Evolutionary conservation across 2,329 filamentous ascomycete species (phyloP).

Genomic region (Penicillium italicum): DNA sequence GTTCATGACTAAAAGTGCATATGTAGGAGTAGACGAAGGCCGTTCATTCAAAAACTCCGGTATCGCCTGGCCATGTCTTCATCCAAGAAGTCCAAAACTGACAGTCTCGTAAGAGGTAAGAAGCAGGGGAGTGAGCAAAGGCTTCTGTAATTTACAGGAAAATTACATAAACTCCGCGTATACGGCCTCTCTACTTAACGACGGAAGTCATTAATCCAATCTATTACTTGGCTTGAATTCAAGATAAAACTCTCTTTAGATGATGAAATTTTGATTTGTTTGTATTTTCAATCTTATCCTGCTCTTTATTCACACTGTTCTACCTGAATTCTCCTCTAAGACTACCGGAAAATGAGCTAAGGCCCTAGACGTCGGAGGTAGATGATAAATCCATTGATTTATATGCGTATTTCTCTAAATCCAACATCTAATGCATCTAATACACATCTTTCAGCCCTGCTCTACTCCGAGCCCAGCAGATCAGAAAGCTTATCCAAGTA

Average conservation of each 20-base stretch:
- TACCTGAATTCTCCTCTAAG: too few species aligned
- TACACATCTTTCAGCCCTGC: not conserved
- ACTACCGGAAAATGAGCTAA: not conserved
- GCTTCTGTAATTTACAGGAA: not conserved
- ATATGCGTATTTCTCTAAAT: not conserved
- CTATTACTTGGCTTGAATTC: too few species aligned
- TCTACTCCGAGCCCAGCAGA: conserved; percentile 47
- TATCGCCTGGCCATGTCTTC: not conserved
- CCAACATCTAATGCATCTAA: not conserved
- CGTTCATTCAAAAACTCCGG: not conserved
- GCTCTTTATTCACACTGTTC: too few species aligned
- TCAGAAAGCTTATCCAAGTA: conserved; percentile 86
- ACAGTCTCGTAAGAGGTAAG: not conserved
- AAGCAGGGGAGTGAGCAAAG: not conserved
- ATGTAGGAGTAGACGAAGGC: not conserved
- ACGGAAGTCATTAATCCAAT: too few species aligned
- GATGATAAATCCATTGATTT: not conserved
- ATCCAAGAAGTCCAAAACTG: not conserved
- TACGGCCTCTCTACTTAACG: too few species aligned
- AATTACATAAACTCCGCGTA: too few species aligned
- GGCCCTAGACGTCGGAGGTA: not conserved
- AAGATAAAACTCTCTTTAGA: too few species aligned
- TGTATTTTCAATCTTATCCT: too few species aligned
- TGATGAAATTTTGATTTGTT: too few species aligned
- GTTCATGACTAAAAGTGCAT: not conserved